A percentile compares a stretch with the other conserved stretches of the same genome.
These are phyloP conservation scores for Cryphonectria nitschkei DNA, from an alignment of 2,329 filamentous ascomycete genomes.

Conservation along the genomic window DNA sequence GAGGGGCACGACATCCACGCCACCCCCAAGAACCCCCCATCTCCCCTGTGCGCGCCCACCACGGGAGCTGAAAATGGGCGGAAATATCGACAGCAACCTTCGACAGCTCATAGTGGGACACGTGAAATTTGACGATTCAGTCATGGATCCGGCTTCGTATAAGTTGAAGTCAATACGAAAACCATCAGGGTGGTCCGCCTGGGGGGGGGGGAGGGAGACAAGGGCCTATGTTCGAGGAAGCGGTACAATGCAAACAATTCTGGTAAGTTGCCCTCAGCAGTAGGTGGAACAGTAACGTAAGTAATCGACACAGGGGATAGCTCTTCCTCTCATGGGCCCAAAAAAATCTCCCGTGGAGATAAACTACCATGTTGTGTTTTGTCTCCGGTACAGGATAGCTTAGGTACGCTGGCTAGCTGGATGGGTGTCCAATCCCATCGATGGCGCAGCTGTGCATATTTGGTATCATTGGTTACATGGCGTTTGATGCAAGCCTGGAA, in stretches of 20 bases:
- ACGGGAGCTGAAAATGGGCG: constrained; percentile 36
- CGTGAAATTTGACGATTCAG: constrained; percentile 26
- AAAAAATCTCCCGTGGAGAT: neutral
- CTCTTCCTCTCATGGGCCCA: neutral
- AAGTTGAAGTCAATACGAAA: constrained; percentile 3
- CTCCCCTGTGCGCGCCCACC: constrained; percentile 18
- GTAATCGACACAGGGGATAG: neutral
- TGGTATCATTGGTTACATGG: neutral
- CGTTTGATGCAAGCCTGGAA: neutral
- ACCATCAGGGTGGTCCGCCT: neutral
- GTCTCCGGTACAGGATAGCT: neutral
- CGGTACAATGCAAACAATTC: neutral
- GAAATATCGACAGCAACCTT: constrained; percentile 13
- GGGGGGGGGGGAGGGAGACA: neutral
- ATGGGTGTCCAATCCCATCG: neutral
- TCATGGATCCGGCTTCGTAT: constrained; percentile 20
- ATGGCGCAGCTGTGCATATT: neutral
- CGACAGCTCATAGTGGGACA: constrained; percentile 24
- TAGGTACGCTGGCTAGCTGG: neutral
- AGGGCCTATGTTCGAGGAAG: neutral
- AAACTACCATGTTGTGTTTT: neutral
- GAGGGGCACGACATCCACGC: constrained; percentile 7
- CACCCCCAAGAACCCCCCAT: neutral
- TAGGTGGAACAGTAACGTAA: neutral
- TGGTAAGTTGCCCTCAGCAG: neutral